Conservation (phyloP, 768 basidiomycete genomes). For the Trametes punicea region DNA sequence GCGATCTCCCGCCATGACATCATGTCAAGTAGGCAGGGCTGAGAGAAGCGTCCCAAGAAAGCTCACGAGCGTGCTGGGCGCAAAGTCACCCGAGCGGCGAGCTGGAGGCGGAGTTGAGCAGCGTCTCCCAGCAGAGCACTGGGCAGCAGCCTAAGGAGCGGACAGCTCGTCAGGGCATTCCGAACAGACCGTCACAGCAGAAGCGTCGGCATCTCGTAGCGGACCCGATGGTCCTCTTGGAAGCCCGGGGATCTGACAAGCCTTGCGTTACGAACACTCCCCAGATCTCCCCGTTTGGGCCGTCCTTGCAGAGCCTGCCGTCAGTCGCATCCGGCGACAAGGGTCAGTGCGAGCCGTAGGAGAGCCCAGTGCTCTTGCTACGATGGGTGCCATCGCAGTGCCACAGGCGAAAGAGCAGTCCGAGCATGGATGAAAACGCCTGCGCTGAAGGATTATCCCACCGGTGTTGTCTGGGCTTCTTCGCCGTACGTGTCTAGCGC, state of each 20-base stretch:
- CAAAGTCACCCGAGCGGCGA: background rate
- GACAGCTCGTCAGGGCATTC: background rate
- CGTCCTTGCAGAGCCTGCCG: background rate
- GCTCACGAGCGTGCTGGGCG: too few relatives aligned
- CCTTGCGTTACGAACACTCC: background rate
- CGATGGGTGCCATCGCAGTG: too few relatives aligned
- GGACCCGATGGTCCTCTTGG: background rate
- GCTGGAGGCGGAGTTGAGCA: background rate
- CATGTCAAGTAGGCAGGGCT: background rate
- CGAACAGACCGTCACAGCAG: background rate
- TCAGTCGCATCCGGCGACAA: background rate
- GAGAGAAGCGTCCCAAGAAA: too few relatives aligned
- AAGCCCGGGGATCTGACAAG: background rate
- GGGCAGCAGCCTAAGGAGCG: background rate
- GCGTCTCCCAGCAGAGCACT: background rate
- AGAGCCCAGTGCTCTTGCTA: background rate
- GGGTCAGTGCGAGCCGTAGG: background rate
- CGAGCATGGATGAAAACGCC: too few relatives aligned
- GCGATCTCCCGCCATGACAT: too few relatives aligned
- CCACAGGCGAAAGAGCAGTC: too few relatives aligned
- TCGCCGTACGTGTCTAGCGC: too few relatives aligned
- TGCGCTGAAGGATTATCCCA: too few relatives aligned
- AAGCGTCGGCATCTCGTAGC: background rate
- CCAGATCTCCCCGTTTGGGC: background rate
- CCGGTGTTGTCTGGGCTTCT: too few relatives aligned